A percentile compares a stretch with the other conserved stretches of the same genome.
Conservation (phyloP, 495 filamentous ascomycete species). For the Filosporella fistucella region DNA sequence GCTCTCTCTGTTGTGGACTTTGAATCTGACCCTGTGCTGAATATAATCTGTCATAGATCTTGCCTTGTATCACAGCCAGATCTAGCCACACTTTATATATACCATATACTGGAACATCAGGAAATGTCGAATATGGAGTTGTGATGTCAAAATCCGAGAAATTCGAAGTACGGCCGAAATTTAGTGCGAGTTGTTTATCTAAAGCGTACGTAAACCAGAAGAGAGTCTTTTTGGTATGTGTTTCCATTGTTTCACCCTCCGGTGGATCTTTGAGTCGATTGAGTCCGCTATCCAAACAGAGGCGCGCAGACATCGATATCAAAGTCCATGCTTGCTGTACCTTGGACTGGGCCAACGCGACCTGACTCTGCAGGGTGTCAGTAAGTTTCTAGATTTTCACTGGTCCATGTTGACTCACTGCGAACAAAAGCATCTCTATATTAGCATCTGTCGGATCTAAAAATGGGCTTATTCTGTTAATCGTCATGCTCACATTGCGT, state of each 20-base stretch:
- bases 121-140: background rate
- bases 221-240: background rate
- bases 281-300: constrained; percentile 9
- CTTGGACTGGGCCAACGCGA: constrained; percentile 2
- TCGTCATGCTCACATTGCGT: background rate
- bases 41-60: constrained; percentile 8
- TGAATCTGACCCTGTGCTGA: constrained; percentile 5
- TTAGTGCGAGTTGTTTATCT: constrained; percentile 11
- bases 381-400: background rate
- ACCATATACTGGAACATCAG: background rate
- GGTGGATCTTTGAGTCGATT: constrained; percentile 5
- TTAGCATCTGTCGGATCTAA: constrained; percentile 5
- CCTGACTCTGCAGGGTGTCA: background rate
- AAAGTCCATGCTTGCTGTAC: constrained; percentile 7
- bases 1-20: background rate
- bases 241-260: background rate
- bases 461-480: background rate
- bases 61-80: constrained; percentile 1
- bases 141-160: constrained; percentile 12
- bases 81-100: constrained; percentile 1
- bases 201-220: constrained; percentile 12
- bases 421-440: constrained; percentile 5
- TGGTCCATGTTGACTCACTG: background rate
- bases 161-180: constrained; percentile 8
- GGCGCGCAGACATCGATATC: constrained; percentile 3